Evolutionary conservation across 1,284 basidiomycete species (phyloP).

Genomic region (Trichosporon sp.): DNA sequence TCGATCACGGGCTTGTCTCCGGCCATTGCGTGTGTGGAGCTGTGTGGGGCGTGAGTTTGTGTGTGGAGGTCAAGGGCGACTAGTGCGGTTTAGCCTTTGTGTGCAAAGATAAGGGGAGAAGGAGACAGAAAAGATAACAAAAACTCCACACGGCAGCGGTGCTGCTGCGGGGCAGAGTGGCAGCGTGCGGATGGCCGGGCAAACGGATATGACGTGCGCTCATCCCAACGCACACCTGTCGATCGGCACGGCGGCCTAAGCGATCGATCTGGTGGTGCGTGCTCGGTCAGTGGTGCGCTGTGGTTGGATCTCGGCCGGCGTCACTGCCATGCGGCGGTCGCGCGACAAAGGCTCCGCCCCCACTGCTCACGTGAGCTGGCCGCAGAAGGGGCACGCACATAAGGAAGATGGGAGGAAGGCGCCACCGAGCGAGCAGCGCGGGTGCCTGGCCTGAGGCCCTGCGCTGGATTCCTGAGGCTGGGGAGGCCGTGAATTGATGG

Average conservation of each 20-base stretch:
- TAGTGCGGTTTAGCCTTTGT: neutral
- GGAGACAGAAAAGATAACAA: neutral
- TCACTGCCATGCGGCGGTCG: neutral
- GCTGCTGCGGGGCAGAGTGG: neutral
- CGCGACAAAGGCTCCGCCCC: neutral
- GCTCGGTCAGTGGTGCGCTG: neutral
- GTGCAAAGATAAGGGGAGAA: neutral
- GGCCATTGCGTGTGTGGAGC: neutral
- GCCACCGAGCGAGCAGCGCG: neutral
- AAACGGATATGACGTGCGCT: neutral
- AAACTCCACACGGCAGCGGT: neutral
- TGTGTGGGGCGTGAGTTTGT: neutral
- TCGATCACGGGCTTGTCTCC: slow-evolving; percentile 1
- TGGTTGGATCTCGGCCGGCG: neutral
- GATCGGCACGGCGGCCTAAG: neutral
- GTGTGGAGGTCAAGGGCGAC: neutral
- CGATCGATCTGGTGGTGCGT: neutral
- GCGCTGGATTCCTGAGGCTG: neutral
- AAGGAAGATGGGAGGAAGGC: neutral
- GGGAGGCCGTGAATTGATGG: neutral
- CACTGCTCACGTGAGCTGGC: neutral
- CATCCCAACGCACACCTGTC: neutral
- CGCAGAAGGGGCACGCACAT: neutral
- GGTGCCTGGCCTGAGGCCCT: neutral
- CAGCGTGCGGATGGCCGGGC: neutral